A percentile compares a stretch with the other conserved stretches of the same genome.
Evolutionary conservation across 805 yeast genomes (phyloP).

Genomic region (Nakazawaea peltata): DNA sequence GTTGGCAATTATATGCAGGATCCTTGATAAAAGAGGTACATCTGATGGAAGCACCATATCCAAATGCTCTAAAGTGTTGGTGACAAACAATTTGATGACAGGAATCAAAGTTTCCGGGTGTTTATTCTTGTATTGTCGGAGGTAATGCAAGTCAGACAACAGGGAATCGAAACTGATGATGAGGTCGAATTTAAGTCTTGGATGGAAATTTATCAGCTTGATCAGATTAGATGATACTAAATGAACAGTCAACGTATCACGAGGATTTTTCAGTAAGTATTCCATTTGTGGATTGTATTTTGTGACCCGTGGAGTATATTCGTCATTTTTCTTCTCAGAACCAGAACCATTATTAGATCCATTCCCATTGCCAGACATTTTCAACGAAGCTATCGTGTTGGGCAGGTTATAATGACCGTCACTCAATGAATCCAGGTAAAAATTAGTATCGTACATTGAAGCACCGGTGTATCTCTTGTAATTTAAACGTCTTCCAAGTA

Average conservation of each 20-base stretch:
- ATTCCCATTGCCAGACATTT: background rate
- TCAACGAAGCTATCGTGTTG: background rate
- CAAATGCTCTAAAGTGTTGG: conserved; percentile 38
- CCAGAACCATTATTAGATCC: background rate
- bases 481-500: conserved; percentile 62
- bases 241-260: conserved; percentile 24
- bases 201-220: conserved; percentile 22
- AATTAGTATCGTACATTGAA: conserved; percentile 39
- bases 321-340: conserved; percentile 16
- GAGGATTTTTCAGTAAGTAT: conserved; percentile 13
- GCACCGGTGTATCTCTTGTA: conserved; percentile 65
- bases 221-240: conserved; percentile 39
- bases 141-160: conserved; percentile 19
- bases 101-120: conserved; percentile 24
- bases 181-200: conserved; percentile 29
- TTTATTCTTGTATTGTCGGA: conserved; percentile 11
- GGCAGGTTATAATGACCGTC: too few relatives aligned
- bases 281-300: conserved; percentile 20
- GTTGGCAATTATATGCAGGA: too few relatives aligned
- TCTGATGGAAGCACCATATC: conserved; percentile 15
- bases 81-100: conserved; percentile 34
- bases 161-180: conserved; percentile 42
- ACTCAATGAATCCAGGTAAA: conserved; percentile 9
- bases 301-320: conserved; percentile 22
- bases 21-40: too few relatives aligned